phyloP scores from a whole-genome alignment of 306 rosid species.

The Castanospermum australe region DNA sequence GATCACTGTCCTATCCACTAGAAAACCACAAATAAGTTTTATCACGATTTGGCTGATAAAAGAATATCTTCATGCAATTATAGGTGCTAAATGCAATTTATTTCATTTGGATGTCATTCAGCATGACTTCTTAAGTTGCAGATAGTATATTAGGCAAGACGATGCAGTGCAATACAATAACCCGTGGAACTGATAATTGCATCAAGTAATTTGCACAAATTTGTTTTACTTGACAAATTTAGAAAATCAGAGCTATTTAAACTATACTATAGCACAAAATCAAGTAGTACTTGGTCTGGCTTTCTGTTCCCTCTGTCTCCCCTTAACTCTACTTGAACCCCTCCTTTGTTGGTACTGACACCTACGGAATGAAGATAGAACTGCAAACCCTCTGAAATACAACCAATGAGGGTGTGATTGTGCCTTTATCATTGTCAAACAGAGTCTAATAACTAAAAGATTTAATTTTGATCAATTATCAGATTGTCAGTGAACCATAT shows the following conservation, averaged over 20 bases:
- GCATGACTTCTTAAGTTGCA: neutral
- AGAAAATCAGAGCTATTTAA: neutral
- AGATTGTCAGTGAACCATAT: neutral
- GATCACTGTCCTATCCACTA: neutral
- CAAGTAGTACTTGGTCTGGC: neutral
- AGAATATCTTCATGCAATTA: neutral
- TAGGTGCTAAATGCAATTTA: neutral
- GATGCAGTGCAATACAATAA: neutral
- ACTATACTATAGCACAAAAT: neutral
- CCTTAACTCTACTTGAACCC: neutral
- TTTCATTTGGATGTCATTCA: conserved; percentile 14
- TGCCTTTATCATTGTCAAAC: neutral
- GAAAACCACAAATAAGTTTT: neutral
- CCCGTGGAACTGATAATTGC: conserved; percentile 16
- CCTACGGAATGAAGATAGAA: neutral
- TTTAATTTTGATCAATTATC: neutral
- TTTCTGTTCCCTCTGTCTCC: neutral
- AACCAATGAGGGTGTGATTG: neutral
- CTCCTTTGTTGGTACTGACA: neutral
- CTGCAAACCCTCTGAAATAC: neutral
- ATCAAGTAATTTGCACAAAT: neutral
- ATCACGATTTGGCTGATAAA: neutral
- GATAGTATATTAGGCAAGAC: neutral
- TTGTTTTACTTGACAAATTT: neutral
- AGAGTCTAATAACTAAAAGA: neutral